phyloP scores from a whole-genome alignment of 768 basidiomycete species.

The Suillus bovinus region DNA sequence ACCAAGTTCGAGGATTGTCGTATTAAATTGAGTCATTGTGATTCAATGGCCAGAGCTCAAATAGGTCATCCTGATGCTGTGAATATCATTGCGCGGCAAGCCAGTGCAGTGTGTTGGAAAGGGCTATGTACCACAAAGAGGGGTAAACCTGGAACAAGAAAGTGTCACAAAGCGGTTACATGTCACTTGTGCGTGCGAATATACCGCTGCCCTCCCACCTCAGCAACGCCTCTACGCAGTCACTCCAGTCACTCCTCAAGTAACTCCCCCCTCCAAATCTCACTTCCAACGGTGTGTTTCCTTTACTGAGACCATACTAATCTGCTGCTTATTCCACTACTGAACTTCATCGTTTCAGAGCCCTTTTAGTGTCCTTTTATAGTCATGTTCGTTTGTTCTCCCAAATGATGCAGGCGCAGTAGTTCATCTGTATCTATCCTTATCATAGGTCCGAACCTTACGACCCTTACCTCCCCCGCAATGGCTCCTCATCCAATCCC shows the following conservation, averaged over 20 bases:
- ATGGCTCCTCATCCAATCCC: conserved; percentile 60
- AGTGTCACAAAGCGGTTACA: conserved; percentile 18
- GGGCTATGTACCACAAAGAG: not conserved
- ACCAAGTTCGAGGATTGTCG: not conserved
- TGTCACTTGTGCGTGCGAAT: conserved; percentile 22
- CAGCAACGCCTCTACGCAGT: conserved; percentile 16
- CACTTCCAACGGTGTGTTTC: conserved; percentile 22
- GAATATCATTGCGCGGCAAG: not conserved
- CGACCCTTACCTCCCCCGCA: conserved; percentile 95
- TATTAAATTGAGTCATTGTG: not conserved
- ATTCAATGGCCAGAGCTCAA: not conserved
- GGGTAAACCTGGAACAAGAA: not conserved
- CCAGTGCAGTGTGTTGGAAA: not conserved
- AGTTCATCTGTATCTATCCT: conserved; percentile 11
- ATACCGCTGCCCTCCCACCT: conserved; percentile 4
- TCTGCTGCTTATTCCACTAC: not conserved
- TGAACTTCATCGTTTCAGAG: not conserved
- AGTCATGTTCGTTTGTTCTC: conserved; percentile 29
- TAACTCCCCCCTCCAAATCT: conserved; percentile 15
- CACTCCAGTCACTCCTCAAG: conserved; percentile 24
- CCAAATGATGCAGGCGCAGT: not conserved
- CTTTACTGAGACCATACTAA: not conserved
- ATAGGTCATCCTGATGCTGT: not conserved
- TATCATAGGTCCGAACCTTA: conserved; percentile 90
- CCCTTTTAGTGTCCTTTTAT: not conserved